Evolutionary conservation across 2,329 filamentous ascomycete species (phyloP).

Genomic region (Penicillium sp.): DNA sequence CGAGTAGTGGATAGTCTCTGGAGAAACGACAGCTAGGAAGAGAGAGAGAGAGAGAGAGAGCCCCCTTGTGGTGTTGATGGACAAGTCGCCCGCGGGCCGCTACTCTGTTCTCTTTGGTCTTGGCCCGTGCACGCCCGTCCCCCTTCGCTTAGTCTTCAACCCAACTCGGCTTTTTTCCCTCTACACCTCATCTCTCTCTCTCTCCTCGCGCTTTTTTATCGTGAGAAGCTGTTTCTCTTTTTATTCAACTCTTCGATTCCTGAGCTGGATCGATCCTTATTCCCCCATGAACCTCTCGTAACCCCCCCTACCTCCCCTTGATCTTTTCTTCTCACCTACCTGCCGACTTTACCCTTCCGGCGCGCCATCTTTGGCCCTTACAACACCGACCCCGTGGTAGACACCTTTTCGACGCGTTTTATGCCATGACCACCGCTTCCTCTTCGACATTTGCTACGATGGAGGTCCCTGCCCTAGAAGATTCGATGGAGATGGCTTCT

Average conservation of each 20-base stretch:
- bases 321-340: conserved; percentile 10
- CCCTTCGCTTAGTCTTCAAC: conserved; percentile 45
- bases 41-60: too few species aligned
- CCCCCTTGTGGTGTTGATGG: conserved; percentile 30
- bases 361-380: conserved; percentile 29
- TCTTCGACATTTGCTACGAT: conserved; percentile 41
- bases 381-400: conserved; percentile 27
- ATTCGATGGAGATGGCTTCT: conserved; percentile 53
- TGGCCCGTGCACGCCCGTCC: conserved; percentile 43
- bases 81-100: conserved; percentile 35
- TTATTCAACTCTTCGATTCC: neutral
- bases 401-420: conserved; percentile 23
- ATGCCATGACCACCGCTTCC: conserved; percentile 45
- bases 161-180: conserved; percentile 18
- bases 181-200: conserved; percentile 9
- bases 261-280: neutral
- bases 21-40: conserved; percentile 3
- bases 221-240: conserved; percentile 10
- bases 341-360: conserved; percentile 14
- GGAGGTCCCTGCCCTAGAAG: conserved; percentile 48
- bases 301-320: conserved; percentile 2
- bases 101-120: conserved; percentile 49
- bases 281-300: conserved; percentile 4
- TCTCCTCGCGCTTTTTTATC: neutral
- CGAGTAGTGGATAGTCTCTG: conserved; percentile 6